Evolutionary conservation across 768 basidiomycete species (phyloP).

Genomic region (Chalciporus sphaerocephalus): DNA sequence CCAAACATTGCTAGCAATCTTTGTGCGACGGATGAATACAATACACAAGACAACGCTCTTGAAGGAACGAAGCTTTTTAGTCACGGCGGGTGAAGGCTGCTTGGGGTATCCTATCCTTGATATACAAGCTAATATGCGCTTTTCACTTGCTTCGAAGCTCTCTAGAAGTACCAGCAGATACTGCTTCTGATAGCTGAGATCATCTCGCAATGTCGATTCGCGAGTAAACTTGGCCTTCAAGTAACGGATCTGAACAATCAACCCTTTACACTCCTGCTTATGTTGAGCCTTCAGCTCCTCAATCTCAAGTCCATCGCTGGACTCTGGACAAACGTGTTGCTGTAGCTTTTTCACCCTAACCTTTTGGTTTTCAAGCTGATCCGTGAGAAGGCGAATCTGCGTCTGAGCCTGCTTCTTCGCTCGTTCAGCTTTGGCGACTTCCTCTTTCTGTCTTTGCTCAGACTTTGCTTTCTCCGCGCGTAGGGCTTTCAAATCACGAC

Average conservation of each 20-base stretch:
- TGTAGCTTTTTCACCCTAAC: conserved; percentile 37
- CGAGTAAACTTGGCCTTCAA: conserved; percentile 88
- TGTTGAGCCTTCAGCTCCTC: conserved; percentile 58
- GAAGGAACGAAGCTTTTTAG: conserved; percentile 45
- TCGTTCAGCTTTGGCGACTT: conserved; percentile 52
- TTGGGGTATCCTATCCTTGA: conserved; percentile 63
- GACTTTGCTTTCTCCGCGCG: conserved; percentile 63
- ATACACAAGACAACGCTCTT: conserved; percentile 54
- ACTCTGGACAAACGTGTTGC: conserved; percentile 60
- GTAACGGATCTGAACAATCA: conserved; percentile 87
- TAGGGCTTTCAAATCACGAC: conserved; percentile 67
- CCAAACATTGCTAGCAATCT: conserved; percentile 63
- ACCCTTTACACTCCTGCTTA: conserved; percentile 83
- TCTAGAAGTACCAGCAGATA: conserved; percentile 76
- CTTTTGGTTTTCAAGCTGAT: conserved; percentile 56
- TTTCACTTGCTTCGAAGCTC: conserved; percentile 68
- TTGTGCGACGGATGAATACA: conserved; percentile 60
- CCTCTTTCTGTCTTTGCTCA: conserved; percentile 52
- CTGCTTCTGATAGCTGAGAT: conserved; percentile 80
- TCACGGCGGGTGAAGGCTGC: conserved; percentile 39
- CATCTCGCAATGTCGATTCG: conserved; percentile 74
- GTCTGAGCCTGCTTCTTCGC: conserved; percentile 63
- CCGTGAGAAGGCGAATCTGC: conserved; percentile 61
- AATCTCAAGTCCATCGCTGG: conserved; percentile 53
- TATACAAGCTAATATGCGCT: conserved; percentile 69